Percentiles rank a stretch among this genome's conserved stretches.
Evolutionary conservation across 148 eudicot species (phyloP).

Genomic region (Selenicereus undatus): DNA sequence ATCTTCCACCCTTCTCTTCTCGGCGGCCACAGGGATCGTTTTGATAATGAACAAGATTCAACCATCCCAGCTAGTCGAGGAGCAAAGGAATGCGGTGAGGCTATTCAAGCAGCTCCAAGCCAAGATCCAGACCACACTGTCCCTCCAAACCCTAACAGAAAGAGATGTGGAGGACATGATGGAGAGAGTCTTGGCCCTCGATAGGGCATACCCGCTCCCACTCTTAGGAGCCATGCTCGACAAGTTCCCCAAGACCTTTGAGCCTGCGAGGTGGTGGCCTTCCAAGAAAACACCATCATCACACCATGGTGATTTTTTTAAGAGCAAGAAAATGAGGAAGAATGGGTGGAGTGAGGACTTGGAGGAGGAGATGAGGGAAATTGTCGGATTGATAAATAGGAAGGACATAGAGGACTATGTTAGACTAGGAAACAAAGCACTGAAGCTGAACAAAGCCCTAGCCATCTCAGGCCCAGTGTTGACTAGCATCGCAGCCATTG

Average conservation of each 20-base stretch:
- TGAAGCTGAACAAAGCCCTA: constrained; percentile 49
- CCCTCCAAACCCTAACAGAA: constrained; percentile 13
- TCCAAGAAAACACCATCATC: neutral
- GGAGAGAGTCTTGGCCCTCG: constrained; percentile 48
- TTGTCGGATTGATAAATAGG: constrained; percentile 38
- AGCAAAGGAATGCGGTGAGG: constrained; percentile 59
- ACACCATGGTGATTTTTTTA: neutral
- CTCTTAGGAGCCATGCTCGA: constrained; percentile 61
- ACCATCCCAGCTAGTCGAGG: constrained; percentile 70
- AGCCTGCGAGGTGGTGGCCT: constrained; percentile 63
- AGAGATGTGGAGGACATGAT: constrained; percentile 40
- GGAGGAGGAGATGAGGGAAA: constrained; percentile 51
- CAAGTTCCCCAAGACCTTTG: constrained; percentile 43
- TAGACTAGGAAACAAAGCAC: constrained; percentile 56
- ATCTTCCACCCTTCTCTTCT: constrained; percentile 43
- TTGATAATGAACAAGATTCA: constrained; percentile 63
- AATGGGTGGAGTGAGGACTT: constrained; percentile 52
- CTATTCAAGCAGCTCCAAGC: constrained; percentile 45
- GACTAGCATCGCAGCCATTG: constrained; percentile 46
- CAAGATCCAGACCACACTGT: constrained; percentile 31
- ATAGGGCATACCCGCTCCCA: constrained; percentile 65
- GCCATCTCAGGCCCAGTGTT: constrained; percentile 51
- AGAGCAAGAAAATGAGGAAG: neutral
- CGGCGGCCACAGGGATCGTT: constrained; percentile 48
- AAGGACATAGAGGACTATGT: constrained; percentile 63